Conservation (phyloP, 176 grass and related monocot species). For the Eragrostis nindensis region DNA sequence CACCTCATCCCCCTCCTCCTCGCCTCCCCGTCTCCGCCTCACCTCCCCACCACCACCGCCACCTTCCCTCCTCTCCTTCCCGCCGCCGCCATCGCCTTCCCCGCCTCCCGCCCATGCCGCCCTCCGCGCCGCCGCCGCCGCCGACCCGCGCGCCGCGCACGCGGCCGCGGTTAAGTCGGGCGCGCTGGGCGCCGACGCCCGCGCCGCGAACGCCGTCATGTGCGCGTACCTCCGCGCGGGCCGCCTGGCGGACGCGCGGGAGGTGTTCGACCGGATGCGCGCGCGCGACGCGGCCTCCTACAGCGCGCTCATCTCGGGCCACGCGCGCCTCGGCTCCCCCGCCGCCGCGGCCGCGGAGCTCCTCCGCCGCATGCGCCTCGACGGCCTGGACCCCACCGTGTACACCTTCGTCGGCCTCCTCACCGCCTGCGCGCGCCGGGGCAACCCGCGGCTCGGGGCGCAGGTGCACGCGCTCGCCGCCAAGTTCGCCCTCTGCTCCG, state of each 20-base stretch:
- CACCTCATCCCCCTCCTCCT: conserved; percentile 43
- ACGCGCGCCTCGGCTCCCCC: conserved; percentile 43
- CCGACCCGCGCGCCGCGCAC: conserved; percentile 53
- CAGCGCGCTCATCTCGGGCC: conserved; percentile 60
- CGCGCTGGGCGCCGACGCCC: conserved; percentile 9
- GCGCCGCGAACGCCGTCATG: conserved; percentile 52
- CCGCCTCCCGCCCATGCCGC: background rate
- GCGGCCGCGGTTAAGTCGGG: conserved; percentile 43
- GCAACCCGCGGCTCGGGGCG: conserved; percentile 44
- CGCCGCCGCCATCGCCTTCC: background rate
- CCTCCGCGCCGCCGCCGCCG: conserved; percentile 11
- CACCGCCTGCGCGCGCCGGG: conserved; percentile 65
- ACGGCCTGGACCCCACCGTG: conserved; percentile 47
- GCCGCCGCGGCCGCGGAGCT: conserved; percentile 18
- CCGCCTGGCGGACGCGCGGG: conserved; percentile 41
- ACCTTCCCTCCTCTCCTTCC: conserved; percentile 24
- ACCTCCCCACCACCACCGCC: background rate
- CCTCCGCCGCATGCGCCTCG: conserved; percentile 51
- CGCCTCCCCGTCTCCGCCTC: background rate
- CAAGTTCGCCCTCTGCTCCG: conserved; percentile 25
- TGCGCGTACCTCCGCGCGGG: conserved; percentile 56
- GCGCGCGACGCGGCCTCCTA: conserved; percentile 54
- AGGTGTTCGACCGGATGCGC: conserved; percentile 48
- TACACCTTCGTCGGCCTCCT: conserved; percentile 68
- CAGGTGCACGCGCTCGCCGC: conserved; percentile 67